Conservation (phyloP, 441 rosid genomes). For the Pelargonium myrrhifolium region DNA sequence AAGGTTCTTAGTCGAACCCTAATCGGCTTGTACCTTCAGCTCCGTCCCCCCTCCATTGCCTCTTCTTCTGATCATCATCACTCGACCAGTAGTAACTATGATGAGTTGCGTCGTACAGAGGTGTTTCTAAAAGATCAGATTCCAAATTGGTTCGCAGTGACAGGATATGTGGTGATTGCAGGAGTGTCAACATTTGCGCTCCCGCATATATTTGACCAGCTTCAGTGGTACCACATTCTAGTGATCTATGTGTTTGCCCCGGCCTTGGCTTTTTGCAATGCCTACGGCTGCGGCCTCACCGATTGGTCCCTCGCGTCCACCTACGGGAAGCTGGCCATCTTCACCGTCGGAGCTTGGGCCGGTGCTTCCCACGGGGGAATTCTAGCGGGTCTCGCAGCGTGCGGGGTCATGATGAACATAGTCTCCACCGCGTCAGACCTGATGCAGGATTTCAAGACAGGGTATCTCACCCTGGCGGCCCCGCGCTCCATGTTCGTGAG, state of each 20-base stretch:
- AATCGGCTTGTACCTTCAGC: not conserved
- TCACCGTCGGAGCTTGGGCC: constrained; percentile 23
- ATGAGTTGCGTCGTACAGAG: constrained; percentile 11
- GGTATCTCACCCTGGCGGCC: constrained; percentile 57
- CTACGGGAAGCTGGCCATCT: constrained; percentile 39
- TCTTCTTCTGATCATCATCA: no score
- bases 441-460: constrained; percentile 64
- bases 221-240: constrained; percentile 34
- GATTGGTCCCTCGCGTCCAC: constrained; percentile 34
- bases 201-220: constrained; percentile 19
- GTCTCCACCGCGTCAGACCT: constrained; percentile 36
- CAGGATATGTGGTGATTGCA: no score
- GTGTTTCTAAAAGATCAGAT: constrained; percentile 16
- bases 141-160: no score
- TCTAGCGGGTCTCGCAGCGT: constrained; percentile 15
- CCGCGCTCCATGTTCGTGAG: constrained; percentile 56
- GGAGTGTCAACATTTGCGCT: no score
- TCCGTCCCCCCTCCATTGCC: no score
- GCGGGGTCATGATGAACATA: constrained; percentile 22
- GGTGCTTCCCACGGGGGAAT: constrained; percentile 29
- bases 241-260: constrained; percentile 31
- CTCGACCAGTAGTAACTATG: no score
- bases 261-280: constrained; percentile 35
- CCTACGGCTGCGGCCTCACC: constrained; percentile 40
- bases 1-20: constrained; percentile 14